Evolutionary conservation across 192 early-diverging fungal species (phyloP).

Genomic region (Ambispora gerdemannii): DNA sequence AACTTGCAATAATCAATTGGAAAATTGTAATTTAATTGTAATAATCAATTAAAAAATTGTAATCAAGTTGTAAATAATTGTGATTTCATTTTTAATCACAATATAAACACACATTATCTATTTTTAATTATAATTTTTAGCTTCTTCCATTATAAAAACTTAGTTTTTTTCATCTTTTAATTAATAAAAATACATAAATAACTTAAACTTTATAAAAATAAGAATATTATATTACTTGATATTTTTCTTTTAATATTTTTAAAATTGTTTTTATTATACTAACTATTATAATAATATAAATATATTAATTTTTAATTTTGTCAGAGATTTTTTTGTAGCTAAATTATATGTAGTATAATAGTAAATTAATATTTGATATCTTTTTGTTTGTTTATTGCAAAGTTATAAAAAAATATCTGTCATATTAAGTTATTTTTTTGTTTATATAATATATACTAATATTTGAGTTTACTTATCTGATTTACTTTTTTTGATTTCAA

Average conservation of each 20-base stretch:
- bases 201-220: background rate
- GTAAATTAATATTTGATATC: constrained; percentile 16
- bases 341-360: constrained; percentile 13
- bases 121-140: too few species aligned
- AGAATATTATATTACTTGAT: constrained; percentile 8
- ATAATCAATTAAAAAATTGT: too few species aligned
- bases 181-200: too few species aligned
- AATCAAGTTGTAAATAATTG: too few species aligned
- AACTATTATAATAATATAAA: constrained; percentile 1
- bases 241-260: constrained; percentile 20
- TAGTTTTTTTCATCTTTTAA: too few species aligned
- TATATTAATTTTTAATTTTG: constrained; percentile 2
- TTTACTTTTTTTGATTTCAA: constrained; percentile 18
- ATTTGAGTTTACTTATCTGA: constrained; percentile 22
- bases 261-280: constrained; percentile 16
- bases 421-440: too few species aligned
- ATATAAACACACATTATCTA: too few species aligned
- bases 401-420: too few species aligned
- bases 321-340: constrained; percentile 24
- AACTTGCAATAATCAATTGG: too few species aligned
- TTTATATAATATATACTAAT: constrained; percentile 11
- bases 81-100: too few species aligned
- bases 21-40: too few species aligned
- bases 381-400: constrained; percentile 14
- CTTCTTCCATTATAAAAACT: too few species aligned